Evolutionary conservation across 2,329 filamentous ascomycete species (phyloP).

Genomic region (Alternaria arbusti): DNA sequence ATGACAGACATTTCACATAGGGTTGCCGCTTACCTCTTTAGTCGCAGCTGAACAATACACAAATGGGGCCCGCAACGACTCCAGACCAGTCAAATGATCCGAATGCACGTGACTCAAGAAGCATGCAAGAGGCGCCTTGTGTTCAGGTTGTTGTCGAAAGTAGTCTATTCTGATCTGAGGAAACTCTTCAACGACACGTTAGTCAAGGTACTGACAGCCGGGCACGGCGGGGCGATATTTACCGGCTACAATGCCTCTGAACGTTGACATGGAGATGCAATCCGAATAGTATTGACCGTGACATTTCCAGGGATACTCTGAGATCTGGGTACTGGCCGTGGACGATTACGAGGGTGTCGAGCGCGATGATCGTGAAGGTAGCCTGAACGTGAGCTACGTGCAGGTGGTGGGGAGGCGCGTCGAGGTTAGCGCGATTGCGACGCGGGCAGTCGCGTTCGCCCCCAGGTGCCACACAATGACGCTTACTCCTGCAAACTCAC

Average conservation of each 20-base stretch:
- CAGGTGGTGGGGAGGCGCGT: not conserved
- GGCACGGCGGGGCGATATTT: conserved; percentile 12
- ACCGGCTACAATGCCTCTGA: conserved; percentile 40
- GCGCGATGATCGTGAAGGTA: not conserved
- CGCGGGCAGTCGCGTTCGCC: not conserved
- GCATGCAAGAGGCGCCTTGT: conserved; percentile 73
- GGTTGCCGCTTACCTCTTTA: conserved; percentile 60
- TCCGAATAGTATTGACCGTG: not conserved
- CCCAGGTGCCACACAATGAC: not conserved
- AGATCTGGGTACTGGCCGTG: not conserved
- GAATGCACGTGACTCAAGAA: conserved; percentile 94
- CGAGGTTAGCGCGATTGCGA: not conserved
- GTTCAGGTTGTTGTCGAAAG: conserved; percentile 67
- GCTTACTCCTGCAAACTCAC: not conserved
- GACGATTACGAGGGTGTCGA: not conserved
- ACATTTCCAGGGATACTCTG: conserved; percentile 2
- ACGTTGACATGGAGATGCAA: conserved; percentile 39
- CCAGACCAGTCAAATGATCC: conserved; percentile 84
- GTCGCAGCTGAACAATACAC: conserved; percentile 91
- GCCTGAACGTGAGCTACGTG: not conserved
- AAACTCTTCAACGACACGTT: conserved; percentile 63
- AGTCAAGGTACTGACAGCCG: not conserved
- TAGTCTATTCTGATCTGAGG: conserved; percentile 83
- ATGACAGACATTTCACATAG: not conserved
- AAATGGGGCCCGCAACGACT: conserved; percentile 77